Percentiles rank a stretch among this genome's conserved stretches.
Conservation (phyloP, 352 stramenopile genomes). For the Globisporangium middletonii region DNA sequence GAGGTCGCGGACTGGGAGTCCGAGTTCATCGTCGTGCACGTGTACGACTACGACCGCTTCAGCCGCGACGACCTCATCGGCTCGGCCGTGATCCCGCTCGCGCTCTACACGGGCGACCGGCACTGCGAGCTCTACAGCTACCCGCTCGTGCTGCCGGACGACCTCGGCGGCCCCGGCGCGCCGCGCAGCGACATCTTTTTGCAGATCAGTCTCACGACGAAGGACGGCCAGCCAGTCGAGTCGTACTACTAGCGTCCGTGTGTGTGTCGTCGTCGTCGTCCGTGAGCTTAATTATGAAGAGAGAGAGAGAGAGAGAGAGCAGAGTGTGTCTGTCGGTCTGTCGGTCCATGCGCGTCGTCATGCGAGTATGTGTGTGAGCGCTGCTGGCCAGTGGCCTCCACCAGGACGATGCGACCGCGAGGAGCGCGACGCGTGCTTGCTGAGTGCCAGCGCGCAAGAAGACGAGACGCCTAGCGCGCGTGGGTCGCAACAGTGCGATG, state of each 20-base stretch:
- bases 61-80: constrained; percentile 69
- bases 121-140: constrained; percentile 69
- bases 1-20: constrained; percentile 50
- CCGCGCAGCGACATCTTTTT: constrained; percentile 55
- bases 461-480: too few species aligned
- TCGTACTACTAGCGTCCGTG: constrained; percentile 14
- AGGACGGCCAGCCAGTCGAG: constrained; percentile 43
- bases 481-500: too few species aligned
- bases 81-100: constrained; percentile 56
- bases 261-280: not conserved
- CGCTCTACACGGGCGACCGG: constrained; percentile 47
- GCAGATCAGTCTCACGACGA: constrained; percentile 52
- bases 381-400: too few species aligned
- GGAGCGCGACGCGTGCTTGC: too few species aligned
- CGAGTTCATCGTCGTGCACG: constrained; percentile 57
- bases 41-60: constrained; percentile 70
- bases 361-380: too few species aligned
- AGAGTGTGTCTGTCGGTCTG: not conserved
- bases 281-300: not conserved
- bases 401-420: too few species aligned
- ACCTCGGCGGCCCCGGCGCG: constrained; percentile 32
- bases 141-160: constrained; percentile 56
- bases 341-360: not conserved
- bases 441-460: too few species aligned
- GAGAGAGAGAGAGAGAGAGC: not conserved